Evolutionary conservation across 495 filamentous ascomycete species (phyloP), one percentile per base, ranked within the genome.

Genomic region (Penicillium canescens): DNA sequence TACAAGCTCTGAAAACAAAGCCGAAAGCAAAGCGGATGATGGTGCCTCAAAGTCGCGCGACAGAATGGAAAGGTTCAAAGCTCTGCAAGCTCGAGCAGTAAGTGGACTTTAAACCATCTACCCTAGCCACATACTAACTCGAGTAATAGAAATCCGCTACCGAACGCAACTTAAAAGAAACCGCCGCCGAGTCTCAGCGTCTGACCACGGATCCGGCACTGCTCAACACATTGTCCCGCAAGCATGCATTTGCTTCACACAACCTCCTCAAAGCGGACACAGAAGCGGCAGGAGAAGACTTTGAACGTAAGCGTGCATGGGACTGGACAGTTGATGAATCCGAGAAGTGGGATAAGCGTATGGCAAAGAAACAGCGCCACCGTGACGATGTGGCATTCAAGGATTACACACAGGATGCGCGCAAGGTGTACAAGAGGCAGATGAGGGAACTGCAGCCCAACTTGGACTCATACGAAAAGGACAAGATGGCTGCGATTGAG

Each of bases 231-330:
- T 69, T 97, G 23, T 82, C 83, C 46, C 88, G 91, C 49, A 91
- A 90, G 61, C 86, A 88, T 59, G 92, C 89, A 26, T 84, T 92
- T 50, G 92, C 92, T 12, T 88, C 88, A 21, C 90, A 96, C 69
- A 98, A 98, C 55, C 86, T 98, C 5, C 81, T 96, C 31, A 96
- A 96, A 74, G 91, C 92, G 12, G 92, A 96, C 57, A 85, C 87
- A 2, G 89, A 89, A 66, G 90, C 89, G 11, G 77, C 78, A 0
- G 92, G 93, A 10, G 90, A 89, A 56, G 92, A 97, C 69, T 98
- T 97, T 63, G 95, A 98, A 73, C 88, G 94, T 52, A 97, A 98
- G 74, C 86, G 95, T 26, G 92, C 93, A 1, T 98, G 94, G 94
- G 95, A 98, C 70, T 98, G 93, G 92, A 98, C 94, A 0, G 75